These are phyloP conservation scores for Dioszegia crocea DNA, from an alignment of 768 basidiomycete species.

Conservation along the genomic window DNA sequence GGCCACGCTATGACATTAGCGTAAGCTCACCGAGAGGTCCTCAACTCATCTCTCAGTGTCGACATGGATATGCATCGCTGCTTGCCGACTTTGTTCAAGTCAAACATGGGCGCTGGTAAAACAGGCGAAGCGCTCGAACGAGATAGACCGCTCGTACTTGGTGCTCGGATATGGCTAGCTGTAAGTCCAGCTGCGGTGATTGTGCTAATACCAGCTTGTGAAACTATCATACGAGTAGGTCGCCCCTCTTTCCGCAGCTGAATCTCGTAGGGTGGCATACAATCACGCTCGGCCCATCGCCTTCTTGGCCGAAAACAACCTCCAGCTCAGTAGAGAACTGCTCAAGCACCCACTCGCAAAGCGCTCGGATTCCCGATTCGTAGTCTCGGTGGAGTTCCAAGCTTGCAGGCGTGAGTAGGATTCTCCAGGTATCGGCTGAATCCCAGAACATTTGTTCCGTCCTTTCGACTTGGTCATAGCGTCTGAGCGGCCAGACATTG, in stretches of 20 bases:
- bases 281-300: slow-evolving; percentile 19
- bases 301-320: slow-evolving; percentile 7
- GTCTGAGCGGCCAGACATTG: slow-evolving; percentile 1
- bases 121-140: slow-evolving; percentile 5
- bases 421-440: neutral
- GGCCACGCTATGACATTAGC: slow-evolving; percentile 21
- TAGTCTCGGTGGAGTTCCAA: slow-evolving; percentile 12
- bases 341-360: slow-evolving; percentile 13
- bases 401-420: slow-evolving; percentile 12
- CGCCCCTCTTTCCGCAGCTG: neutral
- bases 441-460: neutral
- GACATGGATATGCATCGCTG: slow-evolving; percentile 22
- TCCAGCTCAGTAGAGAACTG: slow-evolving; percentile 7
- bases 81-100: slow-evolving; percentile 4
- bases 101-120: slow-evolving; percentile 8
- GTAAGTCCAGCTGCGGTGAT: neutral
- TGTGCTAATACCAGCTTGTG: slow-evolving; percentile 9
- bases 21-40: neutral
- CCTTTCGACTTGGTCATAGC: slow-evolving; percentile 4
- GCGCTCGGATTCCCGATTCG: slow-evolving; percentile 12
- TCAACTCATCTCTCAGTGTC: slow-evolving; percentile 1
- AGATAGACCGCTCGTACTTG: slow-evolving; percentile 13
- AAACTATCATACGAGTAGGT: slow-evolving; percentile 16
- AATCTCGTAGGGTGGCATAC: slow-evolving; percentile 10
- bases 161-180: slow-evolving; percentile 17